Conservation (phyloP, 441 rosid genomes). For the Adansonia rubrostipa region DNA sequence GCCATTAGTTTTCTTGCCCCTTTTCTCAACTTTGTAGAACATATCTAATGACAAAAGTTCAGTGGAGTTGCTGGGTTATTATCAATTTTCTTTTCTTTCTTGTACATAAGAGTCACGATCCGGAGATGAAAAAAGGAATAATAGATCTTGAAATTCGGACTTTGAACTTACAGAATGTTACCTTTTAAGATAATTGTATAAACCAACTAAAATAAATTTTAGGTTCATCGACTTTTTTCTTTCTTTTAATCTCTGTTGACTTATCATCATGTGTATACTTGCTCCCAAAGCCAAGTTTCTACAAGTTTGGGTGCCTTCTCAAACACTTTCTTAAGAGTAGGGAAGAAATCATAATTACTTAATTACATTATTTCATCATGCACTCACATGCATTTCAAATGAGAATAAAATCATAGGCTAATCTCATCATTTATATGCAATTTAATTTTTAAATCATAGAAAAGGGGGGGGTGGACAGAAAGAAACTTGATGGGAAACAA, state of each 20-base stretch:
- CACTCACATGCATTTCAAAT: slow-evolving; percentile 13
- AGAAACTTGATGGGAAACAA: background rate
- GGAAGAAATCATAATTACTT: background rate
- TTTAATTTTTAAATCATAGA: background rate
- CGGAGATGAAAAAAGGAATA: no score
- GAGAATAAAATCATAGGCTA: slow-evolving; percentile 33
- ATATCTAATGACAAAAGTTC: background rate
- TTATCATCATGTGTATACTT: background rate
- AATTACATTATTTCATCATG: background rate
- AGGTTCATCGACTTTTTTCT: no score
- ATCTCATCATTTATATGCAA: slow-evolving; percentile 18
- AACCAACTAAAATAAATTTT: no score
- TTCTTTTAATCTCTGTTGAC: slow-evolving; percentile 6
- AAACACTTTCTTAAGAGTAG: slow-evolving; percentile 9
- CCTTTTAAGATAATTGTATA: no score
- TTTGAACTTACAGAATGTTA: no score
- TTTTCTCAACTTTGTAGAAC: background rate
- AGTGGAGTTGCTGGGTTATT: background rate
- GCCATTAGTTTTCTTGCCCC: background rate
- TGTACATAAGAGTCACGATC: no score
- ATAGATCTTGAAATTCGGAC: no score
- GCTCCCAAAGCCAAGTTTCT: slow-evolving; percentile 27
- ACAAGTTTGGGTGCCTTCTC: slow-evolving; percentile 33
- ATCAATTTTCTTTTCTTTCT: background rate
- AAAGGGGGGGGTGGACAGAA: no score